Evolutionary conservation across 2,329 filamentous ascomycete genomes (phyloP), one percentile per base, ranked within the genome.

Genomic region (Penicillium sp.): DNA sequence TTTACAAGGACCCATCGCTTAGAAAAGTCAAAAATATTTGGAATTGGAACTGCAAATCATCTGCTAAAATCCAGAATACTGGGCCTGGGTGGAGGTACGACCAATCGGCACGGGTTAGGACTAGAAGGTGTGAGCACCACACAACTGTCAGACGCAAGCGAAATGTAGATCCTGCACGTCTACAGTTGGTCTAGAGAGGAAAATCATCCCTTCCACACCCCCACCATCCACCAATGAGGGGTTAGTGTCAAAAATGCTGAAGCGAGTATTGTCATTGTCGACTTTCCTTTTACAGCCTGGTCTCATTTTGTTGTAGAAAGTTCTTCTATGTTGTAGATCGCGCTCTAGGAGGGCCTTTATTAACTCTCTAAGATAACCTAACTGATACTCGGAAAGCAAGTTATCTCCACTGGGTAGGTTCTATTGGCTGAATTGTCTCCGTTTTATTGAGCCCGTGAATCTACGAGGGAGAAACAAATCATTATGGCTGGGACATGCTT

Each of bases 361-460:
- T 19, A 13, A 23, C 13, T n/a, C 6, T 21, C 10, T 7, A 25
- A 38, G 13, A 5, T 10, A 21, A 15, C 41, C 29, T 55, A 6
- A 10, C 38, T 23, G 33, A 41, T 51, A 50, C 29, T 50, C 10
- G 45, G 56, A 49, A 25, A 60, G 74, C 54, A 47, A 34, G 84
- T 65, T 64, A 73, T 78, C 67, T 84, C 76, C 38, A 85, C 83
- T 44, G 78, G 21, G 72, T 72, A 36, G 93, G 86, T 67, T 85
- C 81, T 44, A 89, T 87, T 21, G 83, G 84, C 76, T 94, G 90
- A 69, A 81, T 83, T 82, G 93, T 94, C 70, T 94, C 90, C 65
- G 87, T 93, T 68, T 90, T 87, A 58, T 47, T 4, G 21, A 27
- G 19, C 15, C 19, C 11, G 57, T 43, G 33, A 25, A 50, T 39